Conservation (phyloP, 176 grass and related monocot genomes). For the Secale cereale region DNA sequence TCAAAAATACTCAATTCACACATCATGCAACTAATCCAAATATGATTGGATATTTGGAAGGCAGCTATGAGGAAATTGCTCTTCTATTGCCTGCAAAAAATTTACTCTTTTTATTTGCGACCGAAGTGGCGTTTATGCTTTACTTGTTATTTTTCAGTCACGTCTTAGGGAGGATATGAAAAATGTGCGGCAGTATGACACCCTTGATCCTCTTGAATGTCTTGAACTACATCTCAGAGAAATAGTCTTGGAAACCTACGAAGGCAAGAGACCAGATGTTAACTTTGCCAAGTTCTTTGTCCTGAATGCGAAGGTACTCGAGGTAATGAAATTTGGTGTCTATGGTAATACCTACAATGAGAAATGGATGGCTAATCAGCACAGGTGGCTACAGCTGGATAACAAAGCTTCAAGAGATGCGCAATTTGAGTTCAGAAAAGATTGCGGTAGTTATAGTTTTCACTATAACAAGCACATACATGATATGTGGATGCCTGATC, state of each 20-base stretch:
- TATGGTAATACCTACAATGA: not conserved
- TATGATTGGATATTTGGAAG: not conserved
- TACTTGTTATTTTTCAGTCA: not conserved
- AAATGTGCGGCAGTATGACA: not conserved
- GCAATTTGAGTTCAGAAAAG: not conserved
- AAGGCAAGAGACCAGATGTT: not conserved
- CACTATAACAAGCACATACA: not conserved
- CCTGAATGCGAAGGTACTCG: conserved; percentile 9
- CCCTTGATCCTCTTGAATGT: not conserved
- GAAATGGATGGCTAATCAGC: conserved; percentile 16
- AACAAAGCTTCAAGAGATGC: not conserved
- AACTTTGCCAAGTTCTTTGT: conserved; percentile 36
- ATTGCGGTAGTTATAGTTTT: too few species aligned
- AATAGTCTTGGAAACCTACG: not conserved
- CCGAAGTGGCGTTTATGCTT: not conserved
- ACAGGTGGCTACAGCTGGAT: not conserved
- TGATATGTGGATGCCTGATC: too few species aligned
- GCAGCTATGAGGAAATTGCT: not conserved
- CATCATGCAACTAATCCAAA: not conserved
- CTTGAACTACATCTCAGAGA: conserved; percentile 12
- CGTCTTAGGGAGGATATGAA: not conserved
- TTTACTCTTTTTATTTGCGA: too few species aligned
- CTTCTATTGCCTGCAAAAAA: too few species aligned
- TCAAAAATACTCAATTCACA: not conserved
- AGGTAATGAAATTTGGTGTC: not conserved